These are phyloP conservation scores for Thinopyrum obtusiflorum DNA, from an alignment of 202 grass and related monocot species.

Conservation along the genomic window DNA sequence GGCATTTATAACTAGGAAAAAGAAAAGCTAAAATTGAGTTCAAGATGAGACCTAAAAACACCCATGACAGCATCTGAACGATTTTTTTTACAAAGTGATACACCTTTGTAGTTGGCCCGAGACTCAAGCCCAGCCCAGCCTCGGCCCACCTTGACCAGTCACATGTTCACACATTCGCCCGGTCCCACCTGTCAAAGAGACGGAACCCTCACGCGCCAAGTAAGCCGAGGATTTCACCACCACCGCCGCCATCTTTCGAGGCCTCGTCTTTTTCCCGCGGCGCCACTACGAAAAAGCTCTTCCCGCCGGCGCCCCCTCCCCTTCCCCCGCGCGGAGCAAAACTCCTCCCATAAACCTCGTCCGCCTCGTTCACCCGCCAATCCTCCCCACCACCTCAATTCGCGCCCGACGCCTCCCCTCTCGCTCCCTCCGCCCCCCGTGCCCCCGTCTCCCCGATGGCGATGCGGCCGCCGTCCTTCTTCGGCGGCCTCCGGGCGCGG, in stretches of 20 bases:
- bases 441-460: conserved; percentile 38
- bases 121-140: too few species aligned
- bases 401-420: not conserved
- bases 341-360: conserved; percentile 39
- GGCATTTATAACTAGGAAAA: too few species aligned
- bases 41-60: too few species aligned
- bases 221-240: not conserved
- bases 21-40: too few species aligned
- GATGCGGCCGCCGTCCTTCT: conserved; percentile 50
- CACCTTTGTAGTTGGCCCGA: too few species aligned
- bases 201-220: not conserved
- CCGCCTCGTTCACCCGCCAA: conserved; percentile 3
- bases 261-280: conserved; percentile 16
- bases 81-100: too few species aligned
- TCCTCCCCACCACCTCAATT: not conserved
- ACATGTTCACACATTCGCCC: too few species aligned
- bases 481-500: conserved; percentile 53
- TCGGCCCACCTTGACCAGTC: too few species aligned
- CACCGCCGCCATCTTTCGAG: conserved; percentile 34
- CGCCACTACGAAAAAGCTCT: conserved; percentile 44
- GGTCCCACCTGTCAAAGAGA: not conserved
- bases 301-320: conserved; percentile 44
- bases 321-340: not conserved
- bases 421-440: not conserved
- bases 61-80: too few species aligned